Evolutionary conservation across 2,329 filamentous ascomycete genomes (phyloP).

Genomic region (Coniella vitis): DNA sequence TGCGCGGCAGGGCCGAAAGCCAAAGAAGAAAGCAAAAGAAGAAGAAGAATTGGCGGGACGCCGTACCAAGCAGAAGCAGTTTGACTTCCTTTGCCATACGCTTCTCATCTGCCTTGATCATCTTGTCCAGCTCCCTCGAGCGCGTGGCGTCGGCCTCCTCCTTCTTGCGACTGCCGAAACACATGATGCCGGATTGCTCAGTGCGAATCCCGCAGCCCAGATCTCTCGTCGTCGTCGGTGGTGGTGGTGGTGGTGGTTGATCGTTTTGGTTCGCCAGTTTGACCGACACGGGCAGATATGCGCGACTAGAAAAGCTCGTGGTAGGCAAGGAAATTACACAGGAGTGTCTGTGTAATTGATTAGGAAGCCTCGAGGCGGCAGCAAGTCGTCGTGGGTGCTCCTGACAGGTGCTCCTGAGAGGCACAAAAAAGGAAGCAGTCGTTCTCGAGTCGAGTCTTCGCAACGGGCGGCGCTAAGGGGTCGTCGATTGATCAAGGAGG

Average conservation of each 20-base stretch:
- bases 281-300: not conserved
- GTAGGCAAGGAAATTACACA: too few relatives aligned
- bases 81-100: conserved; percentile 82
- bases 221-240: not conserved
- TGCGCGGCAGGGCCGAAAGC: too few relatives aligned
- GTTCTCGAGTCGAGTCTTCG: not conserved
- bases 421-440: too few relatives aligned
- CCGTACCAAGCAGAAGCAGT: conserved; percentile 79
- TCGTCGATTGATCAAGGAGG: not conserved
- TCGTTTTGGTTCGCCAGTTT: not conserved
- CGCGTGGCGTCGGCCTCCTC: conserved; percentile 45
- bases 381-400: too few relatives aligned
- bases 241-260: not conserved
- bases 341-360: too few relatives aligned
- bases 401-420: too few relatives aligned
- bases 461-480: not conserved
- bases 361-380: too few relatives aligned
- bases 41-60: conserved; percentile 18
- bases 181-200: conserved; percentile 41
- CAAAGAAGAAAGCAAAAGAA: conserved; percentile 4
- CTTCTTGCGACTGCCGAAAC: conserved; percentile 53
- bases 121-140: conserved; percentile 76
- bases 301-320: not conserved
- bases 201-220: not conserved
- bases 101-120: conserved; percentile 83